Base-by-base conservation (phyloP, 768 basidiomycete genomes). In the Collybiopsis luxurians region DNA sequence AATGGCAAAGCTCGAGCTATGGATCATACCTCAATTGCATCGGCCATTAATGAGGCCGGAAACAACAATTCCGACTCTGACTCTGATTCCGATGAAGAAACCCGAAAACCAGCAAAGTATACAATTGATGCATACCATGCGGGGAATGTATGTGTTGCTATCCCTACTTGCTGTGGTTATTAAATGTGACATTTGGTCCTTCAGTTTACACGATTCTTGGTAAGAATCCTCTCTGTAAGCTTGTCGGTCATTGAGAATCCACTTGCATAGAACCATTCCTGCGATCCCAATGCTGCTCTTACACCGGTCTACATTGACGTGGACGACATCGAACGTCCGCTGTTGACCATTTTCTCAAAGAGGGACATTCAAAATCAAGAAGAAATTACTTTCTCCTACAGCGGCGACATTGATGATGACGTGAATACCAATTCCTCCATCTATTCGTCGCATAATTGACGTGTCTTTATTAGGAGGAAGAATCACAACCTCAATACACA, bases 191-290 rank as follows among this genome's bases (percentile, higher is more conserved):
- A 24, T 42, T 17, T 30, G 10, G 19, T 23, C 58, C n/a, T n/a
- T 11, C 61, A 95, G 93, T 94, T 95, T 70, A 95, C 94, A n/a
- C 83, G 94, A 30, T 96, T 91, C 64, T 71, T 95, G 62, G 93
- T 91, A 66, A 64, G 83, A 75, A 13, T 48, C 4, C 2, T 50
- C 13, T 48, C 30, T 48, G 26, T 51, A 26, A n/a, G n/a, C 17
- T 27, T 4, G 19, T 36, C n/a, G n/a, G n/a, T n/a, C n/a, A n/a
- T n/a, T n/a, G n/a, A n/a, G n/a, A n/a, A n/a, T n/a, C n/a, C 31
- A 34, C 13, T 34, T 34, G 5, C 31, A 34, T 39, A 95, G 92
- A 97, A 96, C 61, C 93, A 97, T 62, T 92, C 89, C 17, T 96
- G 95, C 63, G 87, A 92, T 56, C 94, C 94, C 0, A 97, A 96